Evolutionary conservation across 2,329 filamentous ascomycete genomes (phyloP), one percentile per base, ranked within the genome.

Genomic region (Ophiostoma ips): DNA sequence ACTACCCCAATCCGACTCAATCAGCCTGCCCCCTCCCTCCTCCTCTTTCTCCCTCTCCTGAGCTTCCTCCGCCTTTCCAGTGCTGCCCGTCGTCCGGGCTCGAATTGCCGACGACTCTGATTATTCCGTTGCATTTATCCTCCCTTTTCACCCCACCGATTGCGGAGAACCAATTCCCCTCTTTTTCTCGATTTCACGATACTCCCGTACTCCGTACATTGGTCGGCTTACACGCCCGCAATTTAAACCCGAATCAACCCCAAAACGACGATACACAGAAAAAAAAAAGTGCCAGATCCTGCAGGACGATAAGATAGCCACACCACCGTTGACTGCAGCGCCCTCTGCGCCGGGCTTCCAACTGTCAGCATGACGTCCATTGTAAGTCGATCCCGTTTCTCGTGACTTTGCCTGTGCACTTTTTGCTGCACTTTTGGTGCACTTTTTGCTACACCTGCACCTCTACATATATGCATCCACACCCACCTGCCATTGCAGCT

Each of bases 311-410:
- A 3, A 21, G 35, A 16, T 37, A 38, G 18, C 36, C 2, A 4
- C 5, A 4, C 24, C 24, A 28, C 24, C 24, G 24, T 28, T 28
- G 24, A 28, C 24, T 28, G 24, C 24, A 28, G 24, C 24, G 24
- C 12, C 36, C 16, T 21, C 37, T 41, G 37, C 24, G 24, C 24
- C n/a, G 24, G 24, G 5, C 24, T 28, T 28, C 24, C 4, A 28
- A 28, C 40, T 16, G 28, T 18, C 40, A 41, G 9, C 24, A 45
- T 45, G 43, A 45, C 43, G 43, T 45, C 43, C n/a, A 45, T 45
- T 45, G 43, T 45, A 45, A 45, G 43, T 45, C 11, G 7, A 19
- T 10, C 16, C 30, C 24, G 24, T 19, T 12, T n/a, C 12, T 18
- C 38, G 8, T 21, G 21, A 9, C 19, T n/a, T 15, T 12, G 5